A percentile compares a stretch with the other conserved stretches of the same genome.
Evolutionary conservation across 2,329 filamentous ascomycete species (phyloP).

Genomic region (Catunica adiposa): DNA sequence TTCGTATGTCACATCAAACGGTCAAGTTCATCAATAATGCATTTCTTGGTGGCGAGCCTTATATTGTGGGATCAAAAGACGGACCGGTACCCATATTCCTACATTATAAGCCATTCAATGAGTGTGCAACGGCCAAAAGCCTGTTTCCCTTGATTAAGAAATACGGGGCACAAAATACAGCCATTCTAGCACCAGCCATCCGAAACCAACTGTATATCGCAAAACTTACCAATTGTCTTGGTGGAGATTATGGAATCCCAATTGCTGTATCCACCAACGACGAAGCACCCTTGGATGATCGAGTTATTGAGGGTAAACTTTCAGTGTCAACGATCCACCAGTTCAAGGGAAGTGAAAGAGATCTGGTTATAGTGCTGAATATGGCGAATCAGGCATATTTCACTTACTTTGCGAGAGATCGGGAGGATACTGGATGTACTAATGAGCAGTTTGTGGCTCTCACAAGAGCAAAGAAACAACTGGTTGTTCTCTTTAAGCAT

Average conservation of each 20-base stretch:
- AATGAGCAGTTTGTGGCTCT: conserved; percentile 21
- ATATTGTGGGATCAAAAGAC: conserved; percentile 19
- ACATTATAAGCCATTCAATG: conserved; percentile 13
- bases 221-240: conserved; percentile 2
- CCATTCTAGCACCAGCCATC: conserved; percentile 7
- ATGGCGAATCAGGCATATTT: conserved; percentile 19
- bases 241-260: conserved; percentile 14
- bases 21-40: conserved; percentile 19
- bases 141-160: conserved; percentile 16
- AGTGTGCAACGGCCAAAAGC: conserved; percentile 13
- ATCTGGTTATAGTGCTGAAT: conserved; percentile 19
- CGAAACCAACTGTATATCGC: not conserved
- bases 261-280: conserved; percentile 18
- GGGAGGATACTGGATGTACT: conserved; percentile 19
- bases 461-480: conserved; percentile 19
- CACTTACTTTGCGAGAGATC: conserved; percentile 16
- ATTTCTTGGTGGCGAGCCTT: conserved; percentile 18
- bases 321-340: conserved; percentile 21
- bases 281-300: conserved; percentile 17
- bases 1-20: conserved; percentile 18
- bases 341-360: conserved; percentile 22
- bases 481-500: conserved; percentile 18
- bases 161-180: conserved; percentile 15
- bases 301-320: conserved; percentile 19
- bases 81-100: conserved; percentile 20